Conservation (phyloP, 805 yeast species). For the Naumovozyma castellii region DNA sequence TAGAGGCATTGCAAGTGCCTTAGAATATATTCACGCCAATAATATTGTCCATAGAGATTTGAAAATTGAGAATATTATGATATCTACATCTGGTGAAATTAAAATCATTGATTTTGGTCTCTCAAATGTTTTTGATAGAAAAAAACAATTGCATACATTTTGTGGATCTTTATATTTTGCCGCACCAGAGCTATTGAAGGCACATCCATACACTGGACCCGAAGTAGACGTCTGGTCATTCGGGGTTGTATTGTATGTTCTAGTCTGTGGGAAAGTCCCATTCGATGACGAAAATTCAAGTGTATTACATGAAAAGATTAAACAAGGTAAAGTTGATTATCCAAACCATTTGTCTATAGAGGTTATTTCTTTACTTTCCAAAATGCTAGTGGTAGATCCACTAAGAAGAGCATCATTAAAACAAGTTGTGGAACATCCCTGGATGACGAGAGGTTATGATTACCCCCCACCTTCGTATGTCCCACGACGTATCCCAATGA, state of each 20-base stretch:
- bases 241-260: constrained; percentile 90
- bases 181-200: constrained; percentile 91
- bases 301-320: constrained; percentile 86
- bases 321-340: constrained; percentile 84
- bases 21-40: constrained; percentile 87
- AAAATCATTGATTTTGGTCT: constrained; percentile 95
- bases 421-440: constrained; percentile 81
- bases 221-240: constrained; percentile 98
- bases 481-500: constrained; percentile 69
- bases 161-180: constrained; percentile 98
- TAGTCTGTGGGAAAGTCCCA: constrained; percentile 96
- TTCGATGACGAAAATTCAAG: constrained; percentile 93
- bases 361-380: constrained; percentile 66
- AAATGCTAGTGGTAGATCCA: constrained; percentile 92
- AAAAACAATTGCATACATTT: constrained; percentile 72
- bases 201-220: constrained; percentile 89
- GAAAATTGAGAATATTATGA: constrained; percentile 93
- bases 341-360: constrained; percentile 74
- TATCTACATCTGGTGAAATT: constrained; percentile 85
- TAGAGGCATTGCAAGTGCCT: constrained; percentile 86
- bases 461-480: constrained; percentile 55
- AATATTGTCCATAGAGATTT: constrained; percentile 95
- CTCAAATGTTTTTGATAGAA: constrained; percentile 72
- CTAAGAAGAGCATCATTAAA: constrained; percentile 63
- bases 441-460: constrained; percentile 89